Conservation (phyloP, 2,329 filamentous ascomycete species). For the Clonostachys solani region DNA sequence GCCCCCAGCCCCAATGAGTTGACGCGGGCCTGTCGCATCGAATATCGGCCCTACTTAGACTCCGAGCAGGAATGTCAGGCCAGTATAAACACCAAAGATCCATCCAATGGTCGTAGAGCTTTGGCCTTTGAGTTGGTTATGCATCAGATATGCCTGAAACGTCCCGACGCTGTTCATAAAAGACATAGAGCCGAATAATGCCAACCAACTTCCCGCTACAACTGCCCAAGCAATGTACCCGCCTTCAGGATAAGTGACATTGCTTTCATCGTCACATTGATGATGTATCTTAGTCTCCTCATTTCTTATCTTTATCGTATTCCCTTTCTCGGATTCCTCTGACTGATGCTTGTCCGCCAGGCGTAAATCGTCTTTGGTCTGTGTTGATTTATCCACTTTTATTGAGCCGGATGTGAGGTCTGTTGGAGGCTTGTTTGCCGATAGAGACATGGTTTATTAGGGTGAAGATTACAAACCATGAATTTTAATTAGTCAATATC, state of each 20-base stretch:
- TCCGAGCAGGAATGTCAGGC: constrained; percentile 3
- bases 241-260: constrained; percentile 2
- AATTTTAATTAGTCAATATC: no score
- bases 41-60: constrained; percentile 3
- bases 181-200: constrained; percentile 5
- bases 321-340: no score
- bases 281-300: no score
- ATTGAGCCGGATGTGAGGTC: no score
- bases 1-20: not conserved
- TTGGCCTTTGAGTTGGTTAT: constrained; percentile 1
- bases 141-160: constrained; percentile 2
- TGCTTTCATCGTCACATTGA: not conserved
- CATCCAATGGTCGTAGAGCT: constrained; percentile 2
- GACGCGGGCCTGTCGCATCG: constrained; percentile 1
- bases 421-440: no score
- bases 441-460: no score
- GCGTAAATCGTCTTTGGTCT: no score
- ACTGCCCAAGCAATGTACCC: constrained; percentile 5
- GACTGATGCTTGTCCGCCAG: no score
- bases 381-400: no score
- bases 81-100: constrained; percentile 4
- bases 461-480: no score
- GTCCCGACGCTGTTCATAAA: constrained; percentile 4
- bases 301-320: no score
- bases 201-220: constrained; percentile 3